Conservation (phyloP, 345 rosid species). For the Corchorus olitorius region DNA sequence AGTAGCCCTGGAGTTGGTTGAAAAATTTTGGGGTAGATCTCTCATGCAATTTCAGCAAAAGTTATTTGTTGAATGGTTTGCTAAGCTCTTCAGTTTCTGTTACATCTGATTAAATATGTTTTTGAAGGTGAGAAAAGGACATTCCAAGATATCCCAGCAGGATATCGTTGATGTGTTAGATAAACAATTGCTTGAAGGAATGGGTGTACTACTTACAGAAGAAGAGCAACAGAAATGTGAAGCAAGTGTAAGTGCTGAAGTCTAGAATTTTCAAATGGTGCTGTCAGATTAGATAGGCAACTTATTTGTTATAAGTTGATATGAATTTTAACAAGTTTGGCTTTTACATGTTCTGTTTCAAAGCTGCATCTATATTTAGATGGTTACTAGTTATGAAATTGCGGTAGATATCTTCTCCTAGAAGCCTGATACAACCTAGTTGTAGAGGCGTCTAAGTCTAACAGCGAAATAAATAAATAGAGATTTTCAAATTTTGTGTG, state of each 20-base stretch:
- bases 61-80: slow-evolving; percentile 1
- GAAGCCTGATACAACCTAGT: slow-evolving; percentile 2
- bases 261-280: slow-evolving; percentile 7
- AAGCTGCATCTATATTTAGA: neutral
- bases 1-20: neutral
- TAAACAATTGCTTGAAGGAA: slow-evolving; percentile 95
- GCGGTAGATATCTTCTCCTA: neutral
- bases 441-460: neutral
- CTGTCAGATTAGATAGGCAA: neutral
- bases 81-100: slow-evolving; percentile 12
- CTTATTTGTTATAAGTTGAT: neutral
- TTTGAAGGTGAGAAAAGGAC: slow-evolving; percentile 86
- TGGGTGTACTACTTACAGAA: slow-evolving; percentile 96
- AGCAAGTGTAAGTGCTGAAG: slow-evolving; percentile 64
- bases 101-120: slow-evolving; percentile 14
- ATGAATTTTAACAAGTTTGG: slow-evolving; percentile 7
- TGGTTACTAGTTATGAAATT: neutral
- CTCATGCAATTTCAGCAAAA: slow-evolving; percentile 19
- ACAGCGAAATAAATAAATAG: neutral
- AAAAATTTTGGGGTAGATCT: neutral
- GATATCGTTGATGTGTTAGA: slow-evolving; percentile 91
- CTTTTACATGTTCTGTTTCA: slow-evolving; percentile 3
- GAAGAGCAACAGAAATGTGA: slow-evolving; percentile 94
- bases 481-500: neutral
- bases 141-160: slow-evolving; percentile 75